A percentile compares a stretch with the other conserved stretches of the same genome.
Conservation (phyloP, 495 filamentous ascomycete species). For the Penicillium dipodomyicola region DNA sequence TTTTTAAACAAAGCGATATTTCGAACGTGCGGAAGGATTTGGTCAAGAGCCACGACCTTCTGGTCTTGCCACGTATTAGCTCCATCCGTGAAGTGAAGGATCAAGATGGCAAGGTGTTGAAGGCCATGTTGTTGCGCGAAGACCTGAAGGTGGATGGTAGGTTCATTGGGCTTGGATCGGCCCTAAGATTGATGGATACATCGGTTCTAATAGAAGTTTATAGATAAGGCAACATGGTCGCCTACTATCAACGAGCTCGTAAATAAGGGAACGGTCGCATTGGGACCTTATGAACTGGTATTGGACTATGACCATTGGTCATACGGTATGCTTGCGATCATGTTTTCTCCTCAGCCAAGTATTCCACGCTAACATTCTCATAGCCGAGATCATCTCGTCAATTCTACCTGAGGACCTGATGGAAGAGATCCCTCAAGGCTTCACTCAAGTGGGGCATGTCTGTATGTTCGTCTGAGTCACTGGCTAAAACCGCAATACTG, state of each 20-base stretch:
- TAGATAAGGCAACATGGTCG: constrained; percentile 75
- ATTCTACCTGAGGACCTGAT: constrained; percentile 69
- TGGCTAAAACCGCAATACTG: constrained; percentile 6
- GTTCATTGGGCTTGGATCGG: constrained; percentile 37
- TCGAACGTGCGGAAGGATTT: constrained; percentile 61
- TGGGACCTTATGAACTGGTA: constrained; percentile 70
- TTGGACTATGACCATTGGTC: constrained; percentile 85
- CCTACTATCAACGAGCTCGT: constrained; percentile 65
- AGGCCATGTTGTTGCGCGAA: constrained; percentile 73
- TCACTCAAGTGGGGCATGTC: constrained; percentile 84
- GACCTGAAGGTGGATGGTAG: constrained; percentile 66
- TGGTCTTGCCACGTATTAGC: constrained; percentile 59
- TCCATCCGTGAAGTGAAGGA: constrained; percentile 52
- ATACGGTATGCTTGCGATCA: constrained; percentile 56
- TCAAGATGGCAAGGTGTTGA: constrained; percentile 53
- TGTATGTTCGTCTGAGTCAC: constrained; percentile 47
- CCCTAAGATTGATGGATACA: constrained; percentile 27
- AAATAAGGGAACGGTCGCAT: constrained; percentile 57
- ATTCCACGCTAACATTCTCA: background rate
- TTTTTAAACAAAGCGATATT: constrained; percentile 71
- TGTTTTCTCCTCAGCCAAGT: background rate
- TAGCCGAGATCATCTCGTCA: constrained; percentile 77
- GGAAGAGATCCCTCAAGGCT: constrained; percentile 80
- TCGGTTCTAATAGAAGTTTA: constrained; percentile 15
- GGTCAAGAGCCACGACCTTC: constrained; percentile 53